These are phyloP conservation scores for Sordaria brevicollis DNA, from an alignment of 495 filamentous ascomycete species.

Conservation along the genomic window DNA sequence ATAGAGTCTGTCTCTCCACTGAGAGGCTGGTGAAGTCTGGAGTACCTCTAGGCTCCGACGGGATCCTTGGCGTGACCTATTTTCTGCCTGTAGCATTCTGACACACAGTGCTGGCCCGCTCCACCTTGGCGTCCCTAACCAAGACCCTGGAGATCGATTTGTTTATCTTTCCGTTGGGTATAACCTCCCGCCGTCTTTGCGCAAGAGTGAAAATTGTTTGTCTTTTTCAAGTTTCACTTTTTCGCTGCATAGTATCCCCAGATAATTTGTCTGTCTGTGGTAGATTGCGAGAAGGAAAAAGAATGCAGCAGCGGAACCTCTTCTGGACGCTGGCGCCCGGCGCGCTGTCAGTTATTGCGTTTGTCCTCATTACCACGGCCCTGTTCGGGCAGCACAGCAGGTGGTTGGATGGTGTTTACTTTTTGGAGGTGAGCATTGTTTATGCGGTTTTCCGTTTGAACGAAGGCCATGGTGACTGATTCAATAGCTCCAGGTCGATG, in stretches of 20 bases:
- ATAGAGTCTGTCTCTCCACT: not conserved
- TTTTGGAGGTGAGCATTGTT: constrained; percentile 20
- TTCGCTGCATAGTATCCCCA: not conserved
- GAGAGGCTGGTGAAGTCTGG: not conserved
- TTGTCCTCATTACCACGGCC: constrained; percentile 16
- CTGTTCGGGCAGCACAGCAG: constrained; percentile 19
- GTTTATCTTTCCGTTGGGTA: not conserved
- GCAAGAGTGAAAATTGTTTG: not conserved
- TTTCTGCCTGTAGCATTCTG: not conserved
- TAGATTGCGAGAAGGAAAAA: too few species aligned
- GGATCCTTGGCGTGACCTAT: not conserved
- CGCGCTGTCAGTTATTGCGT: constrained; percentile 16
- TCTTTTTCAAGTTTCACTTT: not conserved
- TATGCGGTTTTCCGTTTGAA: not conserved
- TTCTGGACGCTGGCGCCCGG: constrained; percentile 5
- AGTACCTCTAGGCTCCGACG: not conserved
- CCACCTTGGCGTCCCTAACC: not conserved
- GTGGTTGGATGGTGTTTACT: constrained; percentile 11
- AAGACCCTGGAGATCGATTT: not conserved
- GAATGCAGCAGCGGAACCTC: not conserved
- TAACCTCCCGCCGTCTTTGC: not conserved
- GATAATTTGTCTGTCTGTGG: not conserved
- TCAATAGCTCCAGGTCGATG: constrained; percentile 16
- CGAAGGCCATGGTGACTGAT: not conserved
- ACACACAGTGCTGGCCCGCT: not conserved